Conservation (phyloP, 306 rosid genomes). For the Pueraria montana region DNA sequence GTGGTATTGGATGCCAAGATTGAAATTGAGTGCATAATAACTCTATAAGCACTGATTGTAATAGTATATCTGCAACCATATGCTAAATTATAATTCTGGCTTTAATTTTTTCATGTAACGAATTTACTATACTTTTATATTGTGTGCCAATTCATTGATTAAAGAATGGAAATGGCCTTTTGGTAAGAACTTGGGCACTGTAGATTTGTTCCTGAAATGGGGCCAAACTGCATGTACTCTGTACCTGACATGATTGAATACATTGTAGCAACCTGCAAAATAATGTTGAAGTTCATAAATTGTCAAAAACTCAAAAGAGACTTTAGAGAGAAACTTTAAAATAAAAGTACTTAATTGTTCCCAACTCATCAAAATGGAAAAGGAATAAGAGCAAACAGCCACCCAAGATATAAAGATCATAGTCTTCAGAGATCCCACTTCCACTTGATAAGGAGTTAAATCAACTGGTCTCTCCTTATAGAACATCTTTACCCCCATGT, state of each 20-base stretch:
- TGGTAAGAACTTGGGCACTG: too few species aligned
- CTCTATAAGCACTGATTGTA: too few species aligned
- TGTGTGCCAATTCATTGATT: constrained; percentile 29
- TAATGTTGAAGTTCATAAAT: constrained; percentile 35
- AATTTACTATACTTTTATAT: constrained; percentile 5
- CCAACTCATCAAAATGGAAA: neutral
- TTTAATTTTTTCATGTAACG: neutral
- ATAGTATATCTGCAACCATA: neutral
- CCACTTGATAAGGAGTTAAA: constrained; percentile 92
- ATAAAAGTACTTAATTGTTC: constrained; percentile 11
- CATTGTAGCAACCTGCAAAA: constrained; percentile 95
- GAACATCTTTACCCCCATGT: constrained; percentile 82
- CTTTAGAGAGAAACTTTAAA: constrained; percentile 4
- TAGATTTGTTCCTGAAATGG: too few species aligned
- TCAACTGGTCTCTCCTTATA: constrained; percentile 80
- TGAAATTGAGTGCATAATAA: too few species aligned
- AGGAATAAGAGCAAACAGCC: neutral
- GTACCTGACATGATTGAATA: constrained; percentile 96
- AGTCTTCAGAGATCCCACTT: constrained; percentile 58
- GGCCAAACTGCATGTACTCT: constrained; percentile 85
- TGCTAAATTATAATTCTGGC: constrained; percentile 25
- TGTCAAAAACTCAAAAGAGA: neutral
- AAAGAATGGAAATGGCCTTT: too few species aligned
- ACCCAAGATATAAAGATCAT: neutral
- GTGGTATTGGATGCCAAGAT: too few species aligned